Percentiles rank a stretch among this genome's conserved stretches.
phyloP scores from a whole-genome alignment of 441 rosid genomes.

The Bruguiera hainesii region DNA sequence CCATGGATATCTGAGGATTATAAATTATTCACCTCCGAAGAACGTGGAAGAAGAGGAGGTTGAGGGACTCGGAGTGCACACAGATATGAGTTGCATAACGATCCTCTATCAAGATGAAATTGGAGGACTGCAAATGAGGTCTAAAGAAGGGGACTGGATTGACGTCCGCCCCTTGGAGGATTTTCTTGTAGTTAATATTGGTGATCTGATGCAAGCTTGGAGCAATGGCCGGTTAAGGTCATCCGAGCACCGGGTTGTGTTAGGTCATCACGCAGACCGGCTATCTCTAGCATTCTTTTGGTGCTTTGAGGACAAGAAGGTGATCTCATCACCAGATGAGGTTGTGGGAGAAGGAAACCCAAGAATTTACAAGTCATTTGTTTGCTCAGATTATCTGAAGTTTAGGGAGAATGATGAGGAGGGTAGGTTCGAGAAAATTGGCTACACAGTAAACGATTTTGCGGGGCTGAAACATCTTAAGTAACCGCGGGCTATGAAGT shows the following conservation, averaged over 20 bases:
- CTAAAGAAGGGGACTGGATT: conserved; percentile 60
- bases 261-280: conserved; percentile 39
- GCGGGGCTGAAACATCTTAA: conserved; percentile 39
- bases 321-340: conserved; percentile 55
- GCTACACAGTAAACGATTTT: conserved; percentile 56
- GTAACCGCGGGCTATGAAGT: neutral
- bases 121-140: conserved; percentile 76
- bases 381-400: conserved; percentile 52
- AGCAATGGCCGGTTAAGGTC: conserved; percentile 66
- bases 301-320: conserved; percentile 65
- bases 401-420: conserved; percentile 60
- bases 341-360: conserved; percentile 42
- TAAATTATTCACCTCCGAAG: conserved; percentile 56
- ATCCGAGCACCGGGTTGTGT: conserved; percentile 65
- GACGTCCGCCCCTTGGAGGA: conserved; percentile 51
- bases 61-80: conserved; percentile 79
- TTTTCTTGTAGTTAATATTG: conserved; percentile 56
- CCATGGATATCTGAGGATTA: conserved; percentile 63
- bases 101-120: conserved; percentile 62
- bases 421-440: conserved; percentile 69
- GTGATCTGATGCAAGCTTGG: conserved; percentile 83
- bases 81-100: conserved; percentile 82
- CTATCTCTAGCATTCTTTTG: conserved; percentile 61
- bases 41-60: conserved; percentile 39
- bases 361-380: conserved; percentile 48